phyloP scores from a whole-genome alignment of 352 stramenopile genomes.

The Phytophthora fragariaefolia region DNA sequence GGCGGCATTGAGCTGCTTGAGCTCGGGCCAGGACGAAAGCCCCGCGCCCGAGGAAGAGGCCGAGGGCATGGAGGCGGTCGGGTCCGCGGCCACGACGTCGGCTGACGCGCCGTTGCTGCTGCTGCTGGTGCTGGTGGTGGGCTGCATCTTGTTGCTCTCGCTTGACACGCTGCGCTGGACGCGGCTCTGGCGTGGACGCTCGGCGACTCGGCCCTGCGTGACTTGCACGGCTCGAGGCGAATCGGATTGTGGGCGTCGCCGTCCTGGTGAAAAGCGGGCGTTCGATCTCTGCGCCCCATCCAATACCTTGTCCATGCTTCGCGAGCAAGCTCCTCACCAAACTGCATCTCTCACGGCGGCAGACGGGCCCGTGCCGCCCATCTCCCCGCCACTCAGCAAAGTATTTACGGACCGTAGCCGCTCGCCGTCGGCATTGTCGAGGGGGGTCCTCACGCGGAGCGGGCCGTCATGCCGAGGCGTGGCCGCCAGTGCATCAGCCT shows the following conservation, averaged over 20 bases:
- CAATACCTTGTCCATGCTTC: constrained; percentile 33
- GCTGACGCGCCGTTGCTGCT: constrained; percentile 3
- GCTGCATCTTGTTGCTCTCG: constrained; percentile 23
- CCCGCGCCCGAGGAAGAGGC: constrained; percentile 2
- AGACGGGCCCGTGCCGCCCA: constrained; percentile 13
- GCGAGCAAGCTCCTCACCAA: constrained; percentile 20
- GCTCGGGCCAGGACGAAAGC: constrained; percentile 37
- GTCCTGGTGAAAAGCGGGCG: constrained; percentile 32
- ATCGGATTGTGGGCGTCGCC: constrained; percentile 35
- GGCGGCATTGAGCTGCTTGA: constrained; percentile 38
- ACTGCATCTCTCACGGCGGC: constrained; percentile 40
- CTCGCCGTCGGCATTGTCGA: background rate
- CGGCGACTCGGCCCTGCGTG: constrained; percentile 9
- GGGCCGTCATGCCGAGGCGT: background rate
- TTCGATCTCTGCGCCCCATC: constrained; percentile 20
- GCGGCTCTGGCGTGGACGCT: constrained; percentile 4
- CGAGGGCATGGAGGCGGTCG: constrained; percentile 11
- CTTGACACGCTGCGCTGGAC: background rate
- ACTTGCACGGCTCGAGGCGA: constrained; percentile 27
- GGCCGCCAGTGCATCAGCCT: background rate
- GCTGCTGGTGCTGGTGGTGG: constrained; percentile 11
- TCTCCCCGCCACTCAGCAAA: constrained; percentile 10
- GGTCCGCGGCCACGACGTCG: constrained; percentile 23
- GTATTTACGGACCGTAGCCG: constrained; percentile 30
- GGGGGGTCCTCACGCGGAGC: background rate